A percentile compares a stretch with the other conserved stretches of the same genome.
phyloP scores from a whole-genome alignment of 2,329 filamentous ascomycete species.

The Alternaria conjuncta region DNA sequence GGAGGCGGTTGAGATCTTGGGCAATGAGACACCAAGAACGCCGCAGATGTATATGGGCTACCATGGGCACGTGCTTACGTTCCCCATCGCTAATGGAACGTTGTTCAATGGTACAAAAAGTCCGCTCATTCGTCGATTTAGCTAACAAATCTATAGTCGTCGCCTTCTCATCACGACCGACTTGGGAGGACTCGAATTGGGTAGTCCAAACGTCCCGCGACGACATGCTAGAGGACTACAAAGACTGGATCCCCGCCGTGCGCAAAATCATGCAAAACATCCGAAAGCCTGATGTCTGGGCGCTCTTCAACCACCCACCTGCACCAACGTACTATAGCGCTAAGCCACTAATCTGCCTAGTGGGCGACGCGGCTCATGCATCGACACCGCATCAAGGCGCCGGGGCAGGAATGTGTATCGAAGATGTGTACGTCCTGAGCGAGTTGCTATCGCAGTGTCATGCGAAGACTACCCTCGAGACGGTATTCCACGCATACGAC shows the following conservation, averaged over 20 bases:
- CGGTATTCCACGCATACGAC: conserved; percentile 50
- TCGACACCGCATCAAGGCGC: conserved; percentile 28
- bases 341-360: conserved; percentile 50
- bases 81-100: conserved; percentile 1
- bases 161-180: conserved; percentile 28
- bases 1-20: conserved; percentile 57
- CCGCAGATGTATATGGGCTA: conserved; percentile 51
- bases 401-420: conserved; percentile 62
- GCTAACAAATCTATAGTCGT: conserved; percentile 25
- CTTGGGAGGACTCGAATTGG: conserved; percentile 34
- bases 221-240: conserved; percentile 37
- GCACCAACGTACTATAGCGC: conserved; percentile 49
- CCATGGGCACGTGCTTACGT: neutral
- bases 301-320: conserved; percentile 55
- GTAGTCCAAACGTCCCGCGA: conserved; percentile 33
- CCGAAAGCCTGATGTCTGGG: conserved; percentile 57
- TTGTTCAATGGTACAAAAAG: neutral
- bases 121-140: no score
- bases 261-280: conserved; percentile 42
- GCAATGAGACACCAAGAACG: conserved; percentile 64
- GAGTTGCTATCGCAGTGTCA: conserved; percentile 41
- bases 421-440: conserved; percentile 59
- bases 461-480: conserved; percentile 24
- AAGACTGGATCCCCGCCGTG: conserved; percentile 28
- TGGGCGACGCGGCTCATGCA: conserved; percentile 53